Evolutionary conservation across 139 green algal species (phyloP), one percentile per base, ranked within the genome.

Genomic region (Haematococcus lacustris): DNA sequence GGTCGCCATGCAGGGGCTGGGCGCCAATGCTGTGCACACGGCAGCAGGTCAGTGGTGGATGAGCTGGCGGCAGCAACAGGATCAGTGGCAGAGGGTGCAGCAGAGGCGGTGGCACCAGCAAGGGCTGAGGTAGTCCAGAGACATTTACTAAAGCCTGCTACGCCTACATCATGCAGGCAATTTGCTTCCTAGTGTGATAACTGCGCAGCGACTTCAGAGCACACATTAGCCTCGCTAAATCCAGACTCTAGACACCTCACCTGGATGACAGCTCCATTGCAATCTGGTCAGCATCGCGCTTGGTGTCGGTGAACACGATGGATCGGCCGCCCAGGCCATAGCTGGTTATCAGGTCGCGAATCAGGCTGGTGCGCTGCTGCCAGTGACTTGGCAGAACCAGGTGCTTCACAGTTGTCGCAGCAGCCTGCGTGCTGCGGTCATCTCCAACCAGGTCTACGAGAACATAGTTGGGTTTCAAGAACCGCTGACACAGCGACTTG

Each of bases 291-390:
- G 86, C 89, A 68, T 97, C 94, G 66, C 86, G 90, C 88, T 99
- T 99, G 64, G 92, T 98, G 70, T 98, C 93, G 0, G 89, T 94
- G 84, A 99, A 99, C 5, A 98, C 84, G 57, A 99, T 98, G 71
- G 87, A 88, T 51, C 92, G 85, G 5, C 95, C 93, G 30, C 87
- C 82, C 5, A 70, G 71, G 71, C 88, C 90, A 65, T 94, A 94
- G 72, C 74, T 88, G 30, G 83, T 88, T 71, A 97, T 88, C 25
- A 96, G 77, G 84, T 97, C 92, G 38, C 78, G 78, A 5, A 94
- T 72, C 34, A 97, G 76, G 1, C 43, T 41, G 7, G 73, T 61
- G 68, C 89, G 83, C 77, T 95, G 86, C 35, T 75, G 91, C 86
- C 88, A 97, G 74, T 97, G 92, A 83, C 89, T 96, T 28, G 89